Evolutionary conservation across 78 protist genomes (phyloP).

Genomic region (Dictyostelium firmibasis): DNA sequence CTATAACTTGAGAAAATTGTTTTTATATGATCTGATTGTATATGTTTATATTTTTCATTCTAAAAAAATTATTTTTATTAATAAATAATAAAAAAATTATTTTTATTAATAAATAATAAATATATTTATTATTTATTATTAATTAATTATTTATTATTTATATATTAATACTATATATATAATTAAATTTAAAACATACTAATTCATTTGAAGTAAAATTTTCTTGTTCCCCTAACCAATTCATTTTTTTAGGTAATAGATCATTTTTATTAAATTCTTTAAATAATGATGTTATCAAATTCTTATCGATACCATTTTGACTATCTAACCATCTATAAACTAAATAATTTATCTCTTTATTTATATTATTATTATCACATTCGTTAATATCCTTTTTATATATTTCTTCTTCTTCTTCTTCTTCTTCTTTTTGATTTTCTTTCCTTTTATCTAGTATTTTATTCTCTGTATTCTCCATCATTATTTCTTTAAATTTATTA

Average conservation of each 20-base stretch:
- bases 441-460: background rate
- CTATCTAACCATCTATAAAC: slow-evolving; percentile 26
- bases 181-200: too few species aligned
- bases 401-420: background rate
- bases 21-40: slow-evolving; percentile 19
- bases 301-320: background rate
- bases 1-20: background rate
- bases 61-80: too few species aligned
- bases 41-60: slow-evolving; percentile 49
- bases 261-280: background rate
- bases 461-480: background rate
- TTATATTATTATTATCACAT: background rate
- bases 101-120: too few species aligned
- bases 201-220: slow-evolving; percentile 30
- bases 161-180: too few species aligned
- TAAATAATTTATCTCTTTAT: slow-evolving; percentile 20
- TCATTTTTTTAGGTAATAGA: background rate
- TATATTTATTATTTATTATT: too few species aligned
- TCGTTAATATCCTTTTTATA: background rate
- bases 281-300: background rate
- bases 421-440: background rate
- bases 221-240: slow-evolving; percentile 10
- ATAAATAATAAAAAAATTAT: too few species aligned
- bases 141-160: too few species aligned
- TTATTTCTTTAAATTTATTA: too few species aligned